These are phyloP conservation scores for Halenospora varia DNA, from an alignment of 495 filamentous ascomycete species.

Conservation along the genomic window DNA sequence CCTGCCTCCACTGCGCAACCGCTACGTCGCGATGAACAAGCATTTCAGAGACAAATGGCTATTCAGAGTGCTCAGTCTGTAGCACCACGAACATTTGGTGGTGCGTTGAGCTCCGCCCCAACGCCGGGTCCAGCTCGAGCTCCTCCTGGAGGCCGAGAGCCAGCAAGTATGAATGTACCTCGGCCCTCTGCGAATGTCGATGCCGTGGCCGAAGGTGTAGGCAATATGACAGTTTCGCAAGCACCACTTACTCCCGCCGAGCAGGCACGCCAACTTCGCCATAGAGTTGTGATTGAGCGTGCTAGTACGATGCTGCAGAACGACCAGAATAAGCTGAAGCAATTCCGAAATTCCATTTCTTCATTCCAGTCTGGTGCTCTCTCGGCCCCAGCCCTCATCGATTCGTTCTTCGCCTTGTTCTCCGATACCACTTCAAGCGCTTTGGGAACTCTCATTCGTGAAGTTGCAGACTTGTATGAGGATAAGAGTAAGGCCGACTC, in stretches of 20 bases:
- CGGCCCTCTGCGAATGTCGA: constrained; percentile 16
- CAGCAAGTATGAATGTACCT: constrained; percentile 13
- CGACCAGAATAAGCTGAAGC: constrained; percentile 62
- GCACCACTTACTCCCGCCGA: constrained; percentile 60
- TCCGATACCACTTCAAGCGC: constrained; percentile 69
- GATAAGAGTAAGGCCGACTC: constrained; percentile 65
- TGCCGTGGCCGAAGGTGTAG: constrained; percentile 25
- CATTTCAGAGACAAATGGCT: constrained; percentile 89
- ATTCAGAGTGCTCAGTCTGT: constrained; percentile 82
- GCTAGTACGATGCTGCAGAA: constrained; percentile 75
- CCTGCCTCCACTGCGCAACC: constrained; percentile 79
- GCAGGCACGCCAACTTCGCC: constrained; percentile 72
- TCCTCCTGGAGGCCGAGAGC: constrained; percentile 30
- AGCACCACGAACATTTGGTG: constrained; percentile 74
- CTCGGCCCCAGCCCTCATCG: constrained; percentile 70
- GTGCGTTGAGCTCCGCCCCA: constrained; percentile 59
- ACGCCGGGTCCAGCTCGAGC: constrained; percentile 25
- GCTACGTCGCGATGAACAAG: constrained; percentile 79
- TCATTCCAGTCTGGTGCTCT: constrained; percentile 63
- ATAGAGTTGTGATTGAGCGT: constrained; percentile 77
- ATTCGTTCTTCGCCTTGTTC: constrained; percentile 76
- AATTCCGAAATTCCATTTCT: constrained; percentile 76
- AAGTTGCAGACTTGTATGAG: constrained; percentile 91
- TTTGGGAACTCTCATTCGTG: constrained; percentile 84
- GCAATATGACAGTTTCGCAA: constrained; percentile 25